Evolutionary conservation across 2,329 filamentous ascomycete species (phyloP), one percentile per base, ranked within the genome.

Genomic region (Aspergillus candidus): DNA sequence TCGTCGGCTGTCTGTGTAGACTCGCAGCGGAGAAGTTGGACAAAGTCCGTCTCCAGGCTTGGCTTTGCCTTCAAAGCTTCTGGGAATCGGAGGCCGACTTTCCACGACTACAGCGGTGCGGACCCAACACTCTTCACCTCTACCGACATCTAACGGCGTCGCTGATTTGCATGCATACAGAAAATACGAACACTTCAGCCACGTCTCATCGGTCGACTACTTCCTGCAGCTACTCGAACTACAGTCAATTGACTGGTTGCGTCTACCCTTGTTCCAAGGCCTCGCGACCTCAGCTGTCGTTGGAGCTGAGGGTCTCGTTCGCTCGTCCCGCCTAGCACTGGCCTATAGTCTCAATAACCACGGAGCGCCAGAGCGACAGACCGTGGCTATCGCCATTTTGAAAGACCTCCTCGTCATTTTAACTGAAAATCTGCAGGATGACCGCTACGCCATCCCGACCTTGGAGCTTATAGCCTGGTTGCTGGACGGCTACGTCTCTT

Each of bases 11-110:
- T 37, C 60, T 79, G 3, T 71, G 87, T 29, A 79, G 89, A 1
- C 74, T 97, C 11, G 83, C 88, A 2, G 79, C 86, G 1, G 93
- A 98, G 66, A 96, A 94, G 62, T 75, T 97, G 2, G 91, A 97
- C 63, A 86, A 88, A 50, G 84, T 97, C 13, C 81, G 93, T 17
- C 71, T 79, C 33, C 63, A 70, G 49, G 71, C 71, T 31, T 73
- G 71, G 68, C 60, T 58, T 32, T 71, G 67, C 53, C 48, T 75
- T 11, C 65, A 69, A 47, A 44, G 39, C 1, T 68, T 62, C 44
- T 73, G 70, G 70, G 54, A 60, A 36, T 66, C 50, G 40, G 49
- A 56, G 7, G 41, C 41, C n/a, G 57, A 60, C 13, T 61, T 67
- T 13, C 64, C 63, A 32, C 58, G 53, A 14, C 52, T 70, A 37